Base-by-base conservation (phyloP, 1,139 yeast species). In the Candida sp. region DNA sequence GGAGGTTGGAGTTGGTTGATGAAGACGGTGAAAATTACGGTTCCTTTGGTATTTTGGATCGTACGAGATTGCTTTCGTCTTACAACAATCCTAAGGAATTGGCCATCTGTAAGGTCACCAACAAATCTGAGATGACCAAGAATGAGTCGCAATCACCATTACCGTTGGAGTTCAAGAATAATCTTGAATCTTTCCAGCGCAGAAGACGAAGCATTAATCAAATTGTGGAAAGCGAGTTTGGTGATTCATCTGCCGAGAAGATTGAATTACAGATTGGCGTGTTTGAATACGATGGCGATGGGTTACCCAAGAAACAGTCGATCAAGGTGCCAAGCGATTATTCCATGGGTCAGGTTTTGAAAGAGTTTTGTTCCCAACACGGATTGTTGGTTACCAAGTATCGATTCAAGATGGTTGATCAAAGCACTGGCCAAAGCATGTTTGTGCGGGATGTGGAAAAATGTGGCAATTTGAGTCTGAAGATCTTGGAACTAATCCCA, bases 1-100 rank as follows among this genome's bases (percentile, higher is more conserved):
- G 91, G 86, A 73, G 85, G 49, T 60, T 88, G n/a, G 88, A 85
- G 53, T 69, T 88, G 42, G 88, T 85, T 0, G 96, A 88, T 62
- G 94, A 88, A 54, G 93, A 87, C 63, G 94, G 94, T 6, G 92
- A 88, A 51, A 81, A 85, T n/a, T 87, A 85, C 58, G 90, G 87
- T 31, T 82, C 87, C 27, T 88, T 88, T 72, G 94, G 94, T 3
- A 76, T 85, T 3, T 69, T 88, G 49, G 88, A 83, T 46, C 70
- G 93, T 56, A 72, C 78, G 0, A 74, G 88, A 50, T 57, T 69
- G 4, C 70, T 87, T 34, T 69, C 80, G 3, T 79, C 89, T 0
- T 84, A 87, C 60, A 86, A 87, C 44, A 68, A 67, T 50, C 87
- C 88, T n/a, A 83, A 78, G 54, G 92, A 86, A 52, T 75, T 88